Evolutionary conservation across 441 rosid species (phyloP).

Genomic region (Adansonia madagascariensis): DNA sequence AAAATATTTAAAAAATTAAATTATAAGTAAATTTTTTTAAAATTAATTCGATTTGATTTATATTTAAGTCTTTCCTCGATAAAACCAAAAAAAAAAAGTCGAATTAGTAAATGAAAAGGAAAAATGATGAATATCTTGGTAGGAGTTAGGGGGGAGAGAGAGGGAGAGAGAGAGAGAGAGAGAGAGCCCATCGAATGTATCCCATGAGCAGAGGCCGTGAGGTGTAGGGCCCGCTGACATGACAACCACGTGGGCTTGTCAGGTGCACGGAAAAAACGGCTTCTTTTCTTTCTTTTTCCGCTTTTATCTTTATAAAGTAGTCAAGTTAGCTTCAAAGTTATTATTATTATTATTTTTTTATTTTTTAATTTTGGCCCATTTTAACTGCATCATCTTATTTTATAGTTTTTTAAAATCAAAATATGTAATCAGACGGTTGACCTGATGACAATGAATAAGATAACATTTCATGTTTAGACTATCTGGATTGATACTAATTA

Average conservation of each 20-base stretch:
- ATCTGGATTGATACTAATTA: neutral
- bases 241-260: constrained; percentile 76
- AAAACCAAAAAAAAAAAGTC: neutral
- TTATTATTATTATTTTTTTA: no score
- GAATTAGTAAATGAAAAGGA: constrained; percentile 2
- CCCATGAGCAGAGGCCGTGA: constrained; percentile 49
- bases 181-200: constrained; percentile 41
- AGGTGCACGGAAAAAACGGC: constrained; percentile 36
- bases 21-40: no score
- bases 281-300: neutral
- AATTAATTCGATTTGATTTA: no score
- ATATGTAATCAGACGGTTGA: no score
- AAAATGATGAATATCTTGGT: neutral
- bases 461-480: no score
- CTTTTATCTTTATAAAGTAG: neutral
- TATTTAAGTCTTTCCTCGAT: neutral
- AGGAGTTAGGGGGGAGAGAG: constrained; percentile 10
- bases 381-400: no score
- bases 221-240: constrained; percentile 51
- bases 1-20: no score
- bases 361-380: no score
- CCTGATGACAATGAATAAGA: no score
- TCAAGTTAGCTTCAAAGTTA: no score
- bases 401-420: no score
- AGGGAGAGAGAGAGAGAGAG: constrained; percentile 28